These are phyloP conservation scores for Talaromyces sp. DNA, from an alignment of 2,329 filamentous ascomycete genomes.

Conservation along the genomic window DNA sequence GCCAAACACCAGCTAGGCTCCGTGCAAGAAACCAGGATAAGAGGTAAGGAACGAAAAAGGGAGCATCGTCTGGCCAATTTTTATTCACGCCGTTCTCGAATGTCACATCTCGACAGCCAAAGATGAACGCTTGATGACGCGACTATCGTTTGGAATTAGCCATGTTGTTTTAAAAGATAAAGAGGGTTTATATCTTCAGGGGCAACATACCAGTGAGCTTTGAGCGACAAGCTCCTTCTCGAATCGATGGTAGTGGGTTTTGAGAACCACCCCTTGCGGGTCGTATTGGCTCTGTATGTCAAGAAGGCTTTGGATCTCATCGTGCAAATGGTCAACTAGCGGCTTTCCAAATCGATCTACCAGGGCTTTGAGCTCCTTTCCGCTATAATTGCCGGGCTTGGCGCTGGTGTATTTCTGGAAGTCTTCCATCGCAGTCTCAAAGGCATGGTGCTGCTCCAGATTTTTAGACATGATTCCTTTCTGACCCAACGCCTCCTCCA, in stretches of 20 bases:
- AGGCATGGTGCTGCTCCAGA: constrained; percentile 26
- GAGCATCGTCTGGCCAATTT: background rate
- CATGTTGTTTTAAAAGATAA: background rate
- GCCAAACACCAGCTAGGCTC: background rate
- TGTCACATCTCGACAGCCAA: background rate
- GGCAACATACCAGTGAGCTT: background rate
- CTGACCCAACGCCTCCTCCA: constrained; percentile 24
- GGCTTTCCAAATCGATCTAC: background rate
- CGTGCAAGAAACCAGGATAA: background rate
- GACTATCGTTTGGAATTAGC: background rate
- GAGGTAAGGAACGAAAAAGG: background rate
- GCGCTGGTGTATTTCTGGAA: background rate
- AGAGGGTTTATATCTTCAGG: background rate
- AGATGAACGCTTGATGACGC: background rate
- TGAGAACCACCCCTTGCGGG: background rate
- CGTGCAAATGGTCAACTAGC: constrained; percentile 1
- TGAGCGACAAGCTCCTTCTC: background rate
- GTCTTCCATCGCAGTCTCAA: background rate
- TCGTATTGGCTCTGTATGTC: background rate
- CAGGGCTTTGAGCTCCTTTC: background rate
- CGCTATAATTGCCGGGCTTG: background rate
- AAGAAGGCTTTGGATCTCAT: background rate
- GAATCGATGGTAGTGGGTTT: background rate
- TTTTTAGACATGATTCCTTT: constrained; percentile 28
- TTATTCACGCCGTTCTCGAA: constrained; percentile 2